Evolutionary conservation across 78 protist genomes (phyloP), one percentile per base, ranked within the genome.

Genomic region (Emiliania huxleyi): DNA sequence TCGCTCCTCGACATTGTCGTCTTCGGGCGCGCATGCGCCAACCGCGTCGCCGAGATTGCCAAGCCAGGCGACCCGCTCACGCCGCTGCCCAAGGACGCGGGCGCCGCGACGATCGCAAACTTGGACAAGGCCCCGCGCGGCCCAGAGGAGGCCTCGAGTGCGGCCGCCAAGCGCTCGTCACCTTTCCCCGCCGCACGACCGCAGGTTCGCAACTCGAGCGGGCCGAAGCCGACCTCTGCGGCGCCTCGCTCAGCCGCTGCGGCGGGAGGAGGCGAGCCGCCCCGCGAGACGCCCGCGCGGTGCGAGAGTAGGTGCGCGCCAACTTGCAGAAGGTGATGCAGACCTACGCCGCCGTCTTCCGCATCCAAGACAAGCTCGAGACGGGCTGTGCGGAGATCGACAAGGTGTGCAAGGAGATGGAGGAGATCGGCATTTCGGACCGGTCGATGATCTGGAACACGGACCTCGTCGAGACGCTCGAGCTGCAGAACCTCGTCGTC

Each of bases 1-100:
- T 98, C 99, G 33, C 98, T 99, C 62, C 96, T 99, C 33, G 99
- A 99, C 92, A 97, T 99, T 43, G 99, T 99, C 91, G 99, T 99
- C 79, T 99, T 98, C 90, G 99, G 99, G 37, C 96, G 99, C 38
- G 98, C 99, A 2, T 94, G 97, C 79, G 99, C 99, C 38, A 73
- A 88, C 94, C 71, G 18, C 90, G 95, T 97, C 73, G 91, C 90
- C 46, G 91, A 35, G 87, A 62, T 1, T 22, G 0, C 0, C 92
- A 88, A 94, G 93, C 97, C 96, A 4, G 95, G 92, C 83, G 55
- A 56, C 55, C 26, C 91, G 62, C 62, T 69, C 42, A 2, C 6
- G 21, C 45, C 62, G 21, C 90, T 98, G 23, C 97, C 96, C 42
- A 40, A 44, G 85, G 93, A 88, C 55, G 98, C 99, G 18, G 99